Evolutionary conservation across 2,329 filamentous ascomycete genomes (phyloP), one percentile per base, ranked within the genome.

Genomic region (Calycina marina): DNA sequence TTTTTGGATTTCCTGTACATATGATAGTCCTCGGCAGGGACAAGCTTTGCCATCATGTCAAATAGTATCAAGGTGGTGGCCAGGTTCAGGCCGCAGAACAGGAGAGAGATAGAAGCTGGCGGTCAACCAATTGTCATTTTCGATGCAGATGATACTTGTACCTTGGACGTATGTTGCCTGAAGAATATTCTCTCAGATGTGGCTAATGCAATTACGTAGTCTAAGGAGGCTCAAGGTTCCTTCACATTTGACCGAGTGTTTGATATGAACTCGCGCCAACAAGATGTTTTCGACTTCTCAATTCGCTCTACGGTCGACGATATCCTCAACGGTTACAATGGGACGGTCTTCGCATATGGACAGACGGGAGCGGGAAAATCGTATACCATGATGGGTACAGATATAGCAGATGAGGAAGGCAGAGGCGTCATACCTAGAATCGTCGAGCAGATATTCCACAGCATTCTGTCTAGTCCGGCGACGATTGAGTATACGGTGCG

Each of bases 181-280:
- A 8, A 16, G 14, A 15, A 20, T 36, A 17, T 13, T 18, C 17
- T 25, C 22, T 14, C 10, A 5, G 15, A 4, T 8, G 28, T 8
- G 8, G 25, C 53, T 59, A 39, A 54, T 35, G 30, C 10, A 27
- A 18, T n/a, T 35, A 17, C 52, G 35, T 54, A 93, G 78, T 92
- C 84, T 44, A 75, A 67, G 55, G 86, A 94, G 56, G 79, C 77
- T 40, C 64, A 77, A 45, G 84, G 84, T 38, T 67, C 75, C 55
- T 98, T 96, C 57, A 98, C 90, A 41, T 98, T 96, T 59, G 90
- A 98, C 58, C 81, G 88, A 41, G 84, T 98, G 45, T 98, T 98
- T 63, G 84, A 83, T 56, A 96, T 93, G 82, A 66, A 69, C 58
- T 90, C 83, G 51, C 74, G 74, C 51, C 90, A 98, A 60, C 67